These are phyloP conservation scores for Aurifilum marmelostoma DNA, from an alignment of 2,329 filamentous ascomycete genomes.

Conservation along the genomic window DNA sequence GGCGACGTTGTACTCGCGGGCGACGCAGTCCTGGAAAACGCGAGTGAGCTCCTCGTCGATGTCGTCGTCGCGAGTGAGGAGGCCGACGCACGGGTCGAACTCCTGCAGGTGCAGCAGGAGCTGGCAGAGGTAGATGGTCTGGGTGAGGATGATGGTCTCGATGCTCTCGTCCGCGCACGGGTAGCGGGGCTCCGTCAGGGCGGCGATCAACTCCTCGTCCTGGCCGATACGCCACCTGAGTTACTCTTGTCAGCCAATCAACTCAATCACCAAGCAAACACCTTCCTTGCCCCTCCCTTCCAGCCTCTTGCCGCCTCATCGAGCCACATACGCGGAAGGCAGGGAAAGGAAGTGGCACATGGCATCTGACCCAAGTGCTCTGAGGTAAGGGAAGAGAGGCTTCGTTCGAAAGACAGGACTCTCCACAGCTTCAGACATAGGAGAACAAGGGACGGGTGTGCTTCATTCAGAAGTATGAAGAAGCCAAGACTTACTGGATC, in stretches of 20 bases:
- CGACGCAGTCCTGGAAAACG: constrained; percentile 27
- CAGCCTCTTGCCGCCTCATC: too few relatives aligned
- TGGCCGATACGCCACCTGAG: constrained; percentile 23
- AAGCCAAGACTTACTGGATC: constrained; percentile 20
- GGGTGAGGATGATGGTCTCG: constrained; percentile 29
- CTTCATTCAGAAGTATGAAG: too few relatives aligned
- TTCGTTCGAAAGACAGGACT: not conserved
- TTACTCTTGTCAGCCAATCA: not conserved
- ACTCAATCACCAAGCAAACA: not conserved
- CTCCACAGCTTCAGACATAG: not conserved
- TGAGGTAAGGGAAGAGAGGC: not conserved
- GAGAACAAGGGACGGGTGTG: not conserved
- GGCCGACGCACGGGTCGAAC: constrained; percentile 27
- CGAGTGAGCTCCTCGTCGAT: constrained; percentile 27
- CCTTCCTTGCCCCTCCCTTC: not conserved
- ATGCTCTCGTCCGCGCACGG: constrained; percentile 25
- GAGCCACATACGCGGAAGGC: not conserved
- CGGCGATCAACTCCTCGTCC: constrained; percentile 29
- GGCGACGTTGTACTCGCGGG: constrained; percentile 27
- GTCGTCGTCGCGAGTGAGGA: constrained; percentile 14
- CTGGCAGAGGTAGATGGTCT: constrained; percentile 29
- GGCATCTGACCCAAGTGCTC: not conserved
- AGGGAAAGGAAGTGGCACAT: too few relatives aligned
- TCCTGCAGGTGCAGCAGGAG: constrained; percentile 28
- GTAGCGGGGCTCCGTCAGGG: constrained; percentile 27